Base-by-base conservation (phyloP, 176 grass and related monocot species). In the Rhipidocladum racemiflorum region DNA sequence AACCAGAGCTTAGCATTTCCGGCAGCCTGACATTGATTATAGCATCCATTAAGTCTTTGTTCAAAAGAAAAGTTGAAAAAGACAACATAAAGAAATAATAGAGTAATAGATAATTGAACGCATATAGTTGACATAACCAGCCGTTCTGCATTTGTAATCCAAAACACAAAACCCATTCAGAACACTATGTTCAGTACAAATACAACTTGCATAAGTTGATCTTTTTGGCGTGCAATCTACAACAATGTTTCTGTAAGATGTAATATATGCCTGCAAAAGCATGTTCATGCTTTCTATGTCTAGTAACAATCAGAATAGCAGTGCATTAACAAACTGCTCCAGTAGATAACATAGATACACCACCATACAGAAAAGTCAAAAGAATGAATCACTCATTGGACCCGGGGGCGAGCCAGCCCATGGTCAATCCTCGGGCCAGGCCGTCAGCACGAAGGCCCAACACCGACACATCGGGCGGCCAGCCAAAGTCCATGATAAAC, bases 1-100 rank as follows among this genome's bases (percentile, higher is more conserved):
- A 92, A 98, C 92, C 90, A 98, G 25, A 98, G 53, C 74, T 86
- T 95, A 80, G 59, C 60, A 79, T 71, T 89, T 84, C 83, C 62
- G 0, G 15, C 42, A 81, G 32, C 69, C 89, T 91, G 85, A 15
- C 45, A 91, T 55, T 1, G 27, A 78, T 84, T 42, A 76, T 70
- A 68, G n/a, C 63, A 88, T 46, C 20, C 7, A 70, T 53, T 28
- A 78, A 76, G 27, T 77, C 16, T 75, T 84, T 71, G 35, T 60
- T 39, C 53, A 85, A 76, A 63, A 79, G 16, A 53, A 14, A 32
- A 53, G 7, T 45, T 39, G 73, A 20, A 77, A 59, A 35, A 14
- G 0, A 54, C 5, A 61, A 28, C 51, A 27, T 1, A 50, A 57
- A 81, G 30, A 40, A 69, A 44, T 17, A 61, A 21, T 20, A 36